Evolutionary conservation across 306 rosid genomes (phyloP).

Genomic region (Hylodesmum podocarpum): DNA sequence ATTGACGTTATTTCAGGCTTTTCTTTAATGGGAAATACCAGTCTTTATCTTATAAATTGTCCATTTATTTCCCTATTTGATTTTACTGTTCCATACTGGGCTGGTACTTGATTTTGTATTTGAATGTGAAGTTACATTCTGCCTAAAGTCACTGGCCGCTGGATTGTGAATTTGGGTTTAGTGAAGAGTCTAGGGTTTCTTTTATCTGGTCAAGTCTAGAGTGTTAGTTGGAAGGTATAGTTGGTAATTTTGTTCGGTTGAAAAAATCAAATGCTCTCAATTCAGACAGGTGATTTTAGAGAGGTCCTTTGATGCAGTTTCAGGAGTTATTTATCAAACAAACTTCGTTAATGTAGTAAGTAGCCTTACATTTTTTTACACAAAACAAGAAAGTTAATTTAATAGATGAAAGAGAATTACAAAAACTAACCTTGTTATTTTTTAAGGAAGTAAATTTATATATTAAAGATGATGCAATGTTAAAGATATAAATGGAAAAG

Average conservation of each 20-base stretch:
- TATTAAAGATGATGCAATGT: too few relatives aligned
- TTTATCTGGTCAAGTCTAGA: background rate
- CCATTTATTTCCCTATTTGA: background rate
- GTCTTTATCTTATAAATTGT: background rate
- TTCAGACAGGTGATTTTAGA: background rate
- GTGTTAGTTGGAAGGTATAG: background rate
- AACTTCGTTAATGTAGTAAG: background rate
- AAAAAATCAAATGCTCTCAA: background rate
- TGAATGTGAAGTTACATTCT: background rate
- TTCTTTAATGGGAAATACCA: constrained; percentile 14
- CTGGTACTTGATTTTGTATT: background rate
- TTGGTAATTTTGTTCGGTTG: background rate
- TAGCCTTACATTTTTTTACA: too few relatives aligned
- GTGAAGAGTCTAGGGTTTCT: constrained; percentile 38
- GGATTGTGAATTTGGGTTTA: constrained; percentile 6
- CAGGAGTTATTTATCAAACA: background rate
- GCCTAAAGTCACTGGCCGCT: background rate
- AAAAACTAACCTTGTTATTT: too few relatives aligned
- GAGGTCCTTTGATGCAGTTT: background rate
- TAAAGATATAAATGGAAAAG: too few relatives aligned
- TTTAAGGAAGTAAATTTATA: too few relatives aligned
- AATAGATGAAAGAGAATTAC: too few relatives aligned
- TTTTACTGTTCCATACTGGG: background rate
- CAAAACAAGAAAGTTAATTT: too few relatives aligned
- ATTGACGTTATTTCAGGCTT: constrained; percentile 19